Evolutionary conservation across 169 alveolate genomes (phyloP).

Genomic region (Eimeria brunetti): DNA sequence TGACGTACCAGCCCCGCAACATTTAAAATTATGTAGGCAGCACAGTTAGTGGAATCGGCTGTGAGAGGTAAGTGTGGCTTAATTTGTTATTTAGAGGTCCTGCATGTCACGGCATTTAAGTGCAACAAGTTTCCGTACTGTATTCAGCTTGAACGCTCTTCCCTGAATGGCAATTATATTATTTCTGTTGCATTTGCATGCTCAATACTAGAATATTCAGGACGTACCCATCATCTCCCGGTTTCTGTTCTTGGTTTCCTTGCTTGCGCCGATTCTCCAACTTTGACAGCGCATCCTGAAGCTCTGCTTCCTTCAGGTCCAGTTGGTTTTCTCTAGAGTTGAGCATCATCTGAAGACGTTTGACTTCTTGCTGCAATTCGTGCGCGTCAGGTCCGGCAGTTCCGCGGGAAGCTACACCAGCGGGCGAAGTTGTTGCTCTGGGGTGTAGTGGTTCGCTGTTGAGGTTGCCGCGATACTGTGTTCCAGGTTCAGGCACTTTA

Average conservation of each 20-base stretch:
- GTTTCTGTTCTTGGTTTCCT: background rate
- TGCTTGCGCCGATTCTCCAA: slow-evolving; percentile 30
- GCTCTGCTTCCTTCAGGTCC: slow-evolving; percentile 50
- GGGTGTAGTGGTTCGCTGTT: slow-evolving; percentile 7
- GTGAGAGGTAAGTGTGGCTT: background rate
- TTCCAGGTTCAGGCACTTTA: slow-evolving; percentile 48
- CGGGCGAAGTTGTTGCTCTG: slow-evolving; percentile 46
- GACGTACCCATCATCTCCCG: slow-evolving; percentile 9
- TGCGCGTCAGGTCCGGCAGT: background rate
- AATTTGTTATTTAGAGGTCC: background rate
- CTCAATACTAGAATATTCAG: background rate
- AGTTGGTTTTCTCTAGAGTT: slow-evolving; percentile 52
- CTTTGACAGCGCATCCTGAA: slow-evolving; percentile 36
- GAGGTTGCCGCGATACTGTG: slow-evolving; percentile 30
- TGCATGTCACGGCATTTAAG: slow-evolving; percentile 33
- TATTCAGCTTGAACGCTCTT: background rate
- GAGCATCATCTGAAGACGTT: slow-evolving; percentile 21
- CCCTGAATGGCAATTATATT: background rate
- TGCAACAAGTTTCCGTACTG: slow-evolving; percentile 1
- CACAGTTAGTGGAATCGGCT: background rate
- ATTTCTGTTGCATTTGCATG: background rate
- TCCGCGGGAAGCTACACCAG: background rate
- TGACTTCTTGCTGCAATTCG: slow-evolving; percentile 30
- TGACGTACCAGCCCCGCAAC: background rate
- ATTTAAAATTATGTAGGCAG: background rate